Conservation (phyloP, 2,329 filamentous ascomycete genomes). For the Microcyclospora pomicola region DNA sequence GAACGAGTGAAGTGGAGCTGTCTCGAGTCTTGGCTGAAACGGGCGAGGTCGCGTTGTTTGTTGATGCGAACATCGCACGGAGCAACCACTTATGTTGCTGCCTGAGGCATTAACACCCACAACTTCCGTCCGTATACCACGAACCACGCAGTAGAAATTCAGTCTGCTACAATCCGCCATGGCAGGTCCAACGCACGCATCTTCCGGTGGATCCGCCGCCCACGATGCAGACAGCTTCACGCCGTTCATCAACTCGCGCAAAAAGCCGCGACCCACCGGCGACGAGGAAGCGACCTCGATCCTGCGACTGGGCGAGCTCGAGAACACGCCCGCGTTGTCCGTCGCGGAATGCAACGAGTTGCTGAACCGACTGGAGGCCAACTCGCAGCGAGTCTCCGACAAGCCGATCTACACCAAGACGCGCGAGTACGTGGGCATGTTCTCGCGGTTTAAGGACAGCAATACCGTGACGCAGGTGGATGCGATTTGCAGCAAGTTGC, state of each 20-base stretch:
- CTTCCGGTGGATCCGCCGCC: no score
- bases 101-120: no score
- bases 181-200: no score
- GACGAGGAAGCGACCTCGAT: constrained; percentile 77
- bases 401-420: constrained; percentile 15
- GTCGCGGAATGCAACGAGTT: constrained; percentile 51
- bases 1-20: constrained; percentile 1
- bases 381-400: background rate
- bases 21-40: background rate
- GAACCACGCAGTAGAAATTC: no score
- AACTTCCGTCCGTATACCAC: no score
- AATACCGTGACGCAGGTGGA: constrained; percentile 78
- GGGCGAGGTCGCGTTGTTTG: constrained; percentile 1
- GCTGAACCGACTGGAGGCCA: constrained; percentile 11
- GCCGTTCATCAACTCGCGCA: constrained; percentile 30
- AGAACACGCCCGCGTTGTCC: constrained; percentile 79
- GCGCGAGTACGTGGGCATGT: constrained; percentile 82
- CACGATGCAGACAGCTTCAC: no score
- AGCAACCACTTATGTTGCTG: no score
- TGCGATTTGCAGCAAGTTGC: constrained; percentile 42
- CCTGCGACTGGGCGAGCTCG: constrained; percentile 84
- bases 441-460: constrained; percentile 89
- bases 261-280: constrained; percentile 54
- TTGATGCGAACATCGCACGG: background rate
- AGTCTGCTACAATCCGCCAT: no score